Evolutionary conservation across 345 rosid species (phyloP).

Genomic region (Bruguiera sexangula): DNA sequence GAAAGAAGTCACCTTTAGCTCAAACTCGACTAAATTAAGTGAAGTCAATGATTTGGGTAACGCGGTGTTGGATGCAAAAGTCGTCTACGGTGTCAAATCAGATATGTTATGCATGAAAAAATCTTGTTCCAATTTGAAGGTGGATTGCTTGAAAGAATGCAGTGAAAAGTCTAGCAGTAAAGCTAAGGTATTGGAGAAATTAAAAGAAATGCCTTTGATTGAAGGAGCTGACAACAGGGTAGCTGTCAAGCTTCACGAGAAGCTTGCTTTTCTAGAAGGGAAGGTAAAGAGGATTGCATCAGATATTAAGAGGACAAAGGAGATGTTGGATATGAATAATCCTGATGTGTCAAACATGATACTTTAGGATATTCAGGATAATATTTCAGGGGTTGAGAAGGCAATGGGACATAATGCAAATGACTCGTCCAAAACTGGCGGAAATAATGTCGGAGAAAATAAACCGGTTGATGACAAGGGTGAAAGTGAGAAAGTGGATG

Average conservation of each 20-base stretch:
- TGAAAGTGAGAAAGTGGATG: slow-evolving; percentile 27
- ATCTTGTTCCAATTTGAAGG: slow-evolving; percentile 24
- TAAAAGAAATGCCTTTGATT: slow-evolving; percentile 38
- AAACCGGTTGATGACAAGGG: slow-evolving; percentile 19
- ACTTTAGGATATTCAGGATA: slow-evolving; percentile 80
- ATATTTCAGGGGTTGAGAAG: slow-evolving; percentile 83
- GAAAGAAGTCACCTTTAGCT: slow-evolving; percentile 22
- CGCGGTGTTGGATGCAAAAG: slow-evolving; percentile 24
- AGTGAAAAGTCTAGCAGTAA: slow-evolving; percentile 29
- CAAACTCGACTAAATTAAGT: slow-evolving; percentile 21
- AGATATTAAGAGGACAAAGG: slow-evolving; percentile 84
- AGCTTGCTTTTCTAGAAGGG: slow-evolving; percentile 89
- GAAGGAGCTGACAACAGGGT: slow-evolving; percentile 24
- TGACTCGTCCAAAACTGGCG: slow-evolving; percentile 35
- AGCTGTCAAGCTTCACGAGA: slow-evolving; percentile 63
- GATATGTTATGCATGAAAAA: slow-evolving; percentile 25
- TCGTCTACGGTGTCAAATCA: slow-evolving; percentile 5
- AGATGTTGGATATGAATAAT: slow-evolving; percentile 80
- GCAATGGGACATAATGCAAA: slow-evolving; percentile 48
- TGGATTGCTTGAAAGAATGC: slow-evolving; percentile 12
- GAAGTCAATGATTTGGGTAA: slow-evolving; percentile 12
- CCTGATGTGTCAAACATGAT: slow-evolving; percentile 67
- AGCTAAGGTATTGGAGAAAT: slow-evolving; percentile 37
- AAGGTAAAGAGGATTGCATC: slow-evolving; percentile 94
- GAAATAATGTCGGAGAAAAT: slow-evolving; percentile 24